These are phyloP conservation scores for Ophiostoma himal-ulmi DNA, from an alignment of 2,329 filamentous ascomycete genomes.

Conservation along the genomic window DNA sequence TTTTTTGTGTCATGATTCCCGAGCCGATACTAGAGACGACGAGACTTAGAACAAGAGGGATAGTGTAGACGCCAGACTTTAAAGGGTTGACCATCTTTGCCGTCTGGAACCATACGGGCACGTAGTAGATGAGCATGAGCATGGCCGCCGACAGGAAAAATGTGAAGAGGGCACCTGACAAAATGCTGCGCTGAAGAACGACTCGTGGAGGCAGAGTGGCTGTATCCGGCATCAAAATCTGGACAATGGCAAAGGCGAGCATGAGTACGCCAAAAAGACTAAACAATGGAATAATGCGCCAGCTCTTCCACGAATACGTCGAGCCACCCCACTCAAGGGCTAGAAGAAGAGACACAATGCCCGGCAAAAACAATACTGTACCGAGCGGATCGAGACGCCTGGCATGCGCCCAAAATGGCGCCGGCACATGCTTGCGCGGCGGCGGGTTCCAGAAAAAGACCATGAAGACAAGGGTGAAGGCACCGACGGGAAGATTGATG, in stretches of 20 bases:
- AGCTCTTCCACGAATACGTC: slow-evolving; percentile 33
- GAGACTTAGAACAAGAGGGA: slow-evolving; percentile 38
- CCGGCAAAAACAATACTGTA: slow-evolving; percentile 21
- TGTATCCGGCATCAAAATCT: slow-evolving; percentile 9
- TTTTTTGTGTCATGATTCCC: slow-evolving; percentile 33
- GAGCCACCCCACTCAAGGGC: slow-evolving; percentile 42
- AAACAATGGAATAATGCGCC: slow-evolving; percentile 33
- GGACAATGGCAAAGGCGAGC: neutral
- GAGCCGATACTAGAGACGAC: slow-evolving; percentile 36
- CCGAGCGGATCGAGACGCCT: neutral
- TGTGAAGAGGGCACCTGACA: neutral
- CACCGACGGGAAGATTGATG: slow-evolving; percentile 39
- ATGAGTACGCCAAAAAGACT: slow-evolving; percentile 24
- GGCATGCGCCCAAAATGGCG: neutral
- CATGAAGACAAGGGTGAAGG: slow-evolving; percentile 27
- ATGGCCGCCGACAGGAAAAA: slow-evolving; percentile 14
- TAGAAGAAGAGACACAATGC: slow-evolving; percentile 40
- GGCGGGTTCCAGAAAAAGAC: slow-evolving; percentile 2
- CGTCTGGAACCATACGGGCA: slow-evolving; percentile 41
- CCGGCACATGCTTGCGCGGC: neutral
- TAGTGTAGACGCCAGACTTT: slow-evolving; percentile 37
- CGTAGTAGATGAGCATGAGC: slow-evolving; percentile 23
- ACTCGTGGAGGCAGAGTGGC: slow-evolving; percentile 39
- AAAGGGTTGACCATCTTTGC: slow-evolving; percentile 37
- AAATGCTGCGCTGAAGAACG: slow-evolving; percentile 31